Base-by-base conservation (phyloP, 805 yeast species). In the Kodamaea laetipori region DNA sequence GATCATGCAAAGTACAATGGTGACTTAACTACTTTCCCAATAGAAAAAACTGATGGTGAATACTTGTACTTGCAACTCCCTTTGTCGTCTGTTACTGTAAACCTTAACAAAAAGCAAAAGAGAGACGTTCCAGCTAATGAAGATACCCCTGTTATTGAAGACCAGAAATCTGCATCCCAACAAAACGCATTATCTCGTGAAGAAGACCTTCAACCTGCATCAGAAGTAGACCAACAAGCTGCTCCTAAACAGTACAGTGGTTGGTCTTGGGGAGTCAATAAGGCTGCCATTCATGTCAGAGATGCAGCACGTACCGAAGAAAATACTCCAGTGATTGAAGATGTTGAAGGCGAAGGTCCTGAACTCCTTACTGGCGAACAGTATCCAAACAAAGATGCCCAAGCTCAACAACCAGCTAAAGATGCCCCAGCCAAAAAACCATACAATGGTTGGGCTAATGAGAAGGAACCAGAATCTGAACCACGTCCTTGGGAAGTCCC, bases 1-100 rank as follows among this genome's bases (percentile, higher is more conserved):
- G 92, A 85, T 55, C 77, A 74, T 46, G 72, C 78, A 28, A 84
- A 83, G 61, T 82, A 78, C 58, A 42, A 62, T 0, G 90, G 89
- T 15, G 57, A 53, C 3, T 55, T 74, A 48, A 51, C 49, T 16
- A 52, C 64, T 1, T 49, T 71, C 37, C 66, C 63, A 2, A 48
- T 72, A 12, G 51, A 31, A 10, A 25, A 19, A 25, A 13, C n/a
- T 2, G 41, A 50, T 21, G 55, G 53, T 19, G 16, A 48, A 4
- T 47, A 50, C 24, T 38, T 27, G 11, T 48, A 51, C 40, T 50
- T 56, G 32, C 52, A 52, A 32, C 51, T 60, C 32, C 57, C 56
- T 2, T 56, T 60, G 39, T 39, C 43, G 13, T 47, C 52, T 23
- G 31, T 60, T 28, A 39, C 49, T 3, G 53, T 53, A n/a, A 27